These are phyloP conservation scores for Astragalus membranaceus DNA, from an alignment of 306 rosid species.

Conservation along the genomic window DNA sequence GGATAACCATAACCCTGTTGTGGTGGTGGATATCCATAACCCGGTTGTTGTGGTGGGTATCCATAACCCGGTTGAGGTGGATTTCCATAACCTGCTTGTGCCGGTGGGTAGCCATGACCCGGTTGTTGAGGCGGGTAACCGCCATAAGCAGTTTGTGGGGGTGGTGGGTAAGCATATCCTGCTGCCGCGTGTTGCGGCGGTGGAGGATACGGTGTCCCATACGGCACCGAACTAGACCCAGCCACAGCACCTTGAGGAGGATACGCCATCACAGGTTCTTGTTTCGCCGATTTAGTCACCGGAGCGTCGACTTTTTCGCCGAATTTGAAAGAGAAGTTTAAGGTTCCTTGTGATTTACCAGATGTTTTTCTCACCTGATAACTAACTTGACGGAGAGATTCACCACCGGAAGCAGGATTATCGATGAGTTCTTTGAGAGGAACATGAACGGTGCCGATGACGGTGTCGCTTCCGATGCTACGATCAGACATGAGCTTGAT, in stretches of 20 bases:
- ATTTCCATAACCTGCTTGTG: background rate
- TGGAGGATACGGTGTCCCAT: conserved; percentile 3
- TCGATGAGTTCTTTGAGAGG: conserved; percentile 58
- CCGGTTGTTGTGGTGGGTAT: conserved; percentile 12
- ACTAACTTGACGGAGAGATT: conserved; percentile 22
- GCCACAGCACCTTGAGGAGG: background rate
- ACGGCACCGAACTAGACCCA: conserved; percentile 22
- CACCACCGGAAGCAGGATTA: conserved; percentile 12
- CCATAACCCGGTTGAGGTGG: background rate
- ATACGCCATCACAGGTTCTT: conserved; percentile 27
- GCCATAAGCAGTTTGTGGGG: background rate
- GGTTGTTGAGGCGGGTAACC: conserved; percentile 26
- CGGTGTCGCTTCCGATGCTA: conserved; percentile 42
- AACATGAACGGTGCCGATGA: conserved; percentile 45
- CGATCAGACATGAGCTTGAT: conserved; percentile 48
- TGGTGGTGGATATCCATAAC: conserved; percentile 9
- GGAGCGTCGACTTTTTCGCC: background rate
- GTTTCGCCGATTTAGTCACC: background rate
- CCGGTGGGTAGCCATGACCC: conserved; percentile 17
- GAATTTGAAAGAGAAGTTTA: conserved; percentile 44
- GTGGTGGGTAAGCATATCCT: conserved; percentile 7
- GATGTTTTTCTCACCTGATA: conserved; percentile 59
- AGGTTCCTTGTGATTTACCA: conserved; percentile 47
- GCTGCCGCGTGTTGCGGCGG: background rate
- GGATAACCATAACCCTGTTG: conserved; percentile 18